A percentile compares a stretch with the other conserved stretches of the same genome.
These are phyloP conservation scores for Trichoderma semiorbis DNA, from an alignment of 2,329 filamentous ascomycete genomes.

Conservation along the genomic window DNA sequence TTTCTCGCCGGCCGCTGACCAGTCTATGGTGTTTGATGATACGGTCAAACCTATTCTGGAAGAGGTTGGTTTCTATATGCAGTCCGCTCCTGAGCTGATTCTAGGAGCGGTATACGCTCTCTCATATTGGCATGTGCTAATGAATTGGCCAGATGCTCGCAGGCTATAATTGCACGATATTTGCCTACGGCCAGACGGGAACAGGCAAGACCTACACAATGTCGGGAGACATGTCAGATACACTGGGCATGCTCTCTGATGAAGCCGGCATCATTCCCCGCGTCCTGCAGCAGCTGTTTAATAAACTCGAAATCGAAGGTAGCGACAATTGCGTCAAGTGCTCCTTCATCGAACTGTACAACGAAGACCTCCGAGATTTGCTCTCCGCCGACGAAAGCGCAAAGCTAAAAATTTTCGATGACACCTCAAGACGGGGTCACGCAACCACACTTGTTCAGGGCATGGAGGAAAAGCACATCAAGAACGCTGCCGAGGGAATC, in stretches of 20 bases:
- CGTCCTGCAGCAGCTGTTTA: constrained; percentile 81
- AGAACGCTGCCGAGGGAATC: constrained; percentile 79
- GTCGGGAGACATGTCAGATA: constrained; percentile 95
- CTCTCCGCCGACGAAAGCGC: constrained; percentile 75
- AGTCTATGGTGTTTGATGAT: constrained; percentile 91
- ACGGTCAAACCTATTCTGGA: constrained; percentile 90
- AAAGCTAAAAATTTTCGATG: constrained; percentile 95
- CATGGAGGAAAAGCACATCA: constrained; percentile 95
- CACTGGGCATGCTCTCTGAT: constrained; percentile 79
- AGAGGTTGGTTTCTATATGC: constrained; percentile 57
- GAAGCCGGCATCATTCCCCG: constrained; percentile 93
- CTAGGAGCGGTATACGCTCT: too few species aligned
- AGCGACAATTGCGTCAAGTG: constrained; percentile 89
- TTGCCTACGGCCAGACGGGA: constrained; percentile 96
- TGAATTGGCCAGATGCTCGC: constrained; percentile 66
- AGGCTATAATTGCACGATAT: constrained; percentile 97
- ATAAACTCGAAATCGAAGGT: constrained; percentile 73
- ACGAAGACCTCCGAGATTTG: constrained; percentile 91
- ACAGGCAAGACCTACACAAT: constrained; percentile 99
- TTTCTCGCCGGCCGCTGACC: constrained; percentile 91
- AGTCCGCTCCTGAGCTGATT: not conserved
- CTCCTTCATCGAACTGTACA: constrained; percentile 98
- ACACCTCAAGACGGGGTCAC: constrained; percentile 80
- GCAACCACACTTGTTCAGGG: constrained; percentile 86
- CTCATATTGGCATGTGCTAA: not conserved